These are phyloP conservation scores for Neonectria neomacrospora DNA, from an alignment of 2,329 filamentous ascomycete genomes.

Conservation along the genomic window DNA sequence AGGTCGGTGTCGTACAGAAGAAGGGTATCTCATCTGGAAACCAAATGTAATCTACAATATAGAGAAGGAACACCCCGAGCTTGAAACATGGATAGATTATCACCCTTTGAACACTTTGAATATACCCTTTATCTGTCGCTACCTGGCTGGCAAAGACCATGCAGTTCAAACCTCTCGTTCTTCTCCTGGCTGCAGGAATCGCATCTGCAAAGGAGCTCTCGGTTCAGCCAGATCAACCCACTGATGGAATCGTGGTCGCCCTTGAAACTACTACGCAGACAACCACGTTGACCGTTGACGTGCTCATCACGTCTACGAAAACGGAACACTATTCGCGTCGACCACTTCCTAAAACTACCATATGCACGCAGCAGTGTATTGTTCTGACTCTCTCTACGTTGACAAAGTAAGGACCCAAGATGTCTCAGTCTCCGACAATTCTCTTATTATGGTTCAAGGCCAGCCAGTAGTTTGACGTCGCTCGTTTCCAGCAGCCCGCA, in stretches of 20 bases:
- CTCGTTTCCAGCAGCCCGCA: slow-evolving; percentile 16
- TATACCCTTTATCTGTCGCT: slow-evolving; percentile 12
- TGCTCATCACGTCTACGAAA: slow-evolving; percentile 31
- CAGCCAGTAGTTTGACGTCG: slow-evolving; percentile 25
- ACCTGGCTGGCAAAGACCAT: slow-evolving; percentile 32
- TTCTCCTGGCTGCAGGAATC: slow-evolving; percentile 27
- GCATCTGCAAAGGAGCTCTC: slow-evolving; percentile 2
- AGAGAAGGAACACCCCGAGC: neutral
- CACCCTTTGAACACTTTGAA: neutral
- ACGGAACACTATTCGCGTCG: slow-evolving; percentile 1
- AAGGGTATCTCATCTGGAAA: neutral
- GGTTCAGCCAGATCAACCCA: too few relatives aligned
- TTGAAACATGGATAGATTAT: neutral
- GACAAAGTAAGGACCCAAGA: slow-evolving; percentile 28
- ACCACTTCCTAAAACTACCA: slow-evolving; percentile 29
- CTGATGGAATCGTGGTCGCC: neutral
- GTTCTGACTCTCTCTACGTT: slow-evolving; percentile 37
- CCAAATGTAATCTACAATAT: slow-evolving; percentile 4
- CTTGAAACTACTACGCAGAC: slow-evolving; percentile 19
- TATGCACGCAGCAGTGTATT: slow-evolving; percentile 36
- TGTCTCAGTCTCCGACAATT: neutral
- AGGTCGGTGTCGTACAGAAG: neutral
- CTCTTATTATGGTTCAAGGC: slow-evolving; percentile 15
- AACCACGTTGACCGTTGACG: slow-evolving; percentile 31
- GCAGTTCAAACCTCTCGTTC: slow-evolving; percentile 29